Conservation (phyloP, 2,329 filamentous ascomycete genomes). For the Apiospora saccharicola region DNA sequence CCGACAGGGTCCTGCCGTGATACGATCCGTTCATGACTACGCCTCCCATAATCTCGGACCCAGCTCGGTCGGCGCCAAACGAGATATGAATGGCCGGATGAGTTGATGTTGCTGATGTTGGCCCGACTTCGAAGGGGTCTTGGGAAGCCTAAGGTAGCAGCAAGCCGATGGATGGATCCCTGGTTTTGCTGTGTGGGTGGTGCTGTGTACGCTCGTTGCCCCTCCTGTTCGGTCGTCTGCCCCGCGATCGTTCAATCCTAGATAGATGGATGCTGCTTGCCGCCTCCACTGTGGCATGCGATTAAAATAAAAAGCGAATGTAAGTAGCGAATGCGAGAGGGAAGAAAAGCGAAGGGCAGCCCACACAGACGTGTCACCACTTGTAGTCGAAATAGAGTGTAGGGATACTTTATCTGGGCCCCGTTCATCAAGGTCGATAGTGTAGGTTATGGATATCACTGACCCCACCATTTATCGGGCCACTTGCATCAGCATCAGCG, state of each 20-base stretch:
- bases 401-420: background rate
- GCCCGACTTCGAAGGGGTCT: no score
- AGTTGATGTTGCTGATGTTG: no score
- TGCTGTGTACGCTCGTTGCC: background rate
- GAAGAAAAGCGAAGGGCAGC: background rate
- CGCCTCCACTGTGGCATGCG: background rate
- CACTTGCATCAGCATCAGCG: background rate
- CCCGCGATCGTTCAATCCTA: background rate
- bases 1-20: constrained; percentile 22
- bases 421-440: background rate
- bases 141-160: no score
- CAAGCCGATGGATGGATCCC: background rate
- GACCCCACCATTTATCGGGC: constrained; percentile 5
- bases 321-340: background rate
- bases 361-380: constrained; percentile 1
- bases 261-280: background rate
- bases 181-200: background rate
- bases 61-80: background rate
- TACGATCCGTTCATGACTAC: constrained; percentile 10
- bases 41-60: background rate
- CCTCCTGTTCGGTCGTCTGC: background rate
- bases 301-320: background rate
- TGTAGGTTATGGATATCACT: background rate
- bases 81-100: no score
- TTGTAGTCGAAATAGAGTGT: constrained; percentile 11